Evolutionary conservation across 352 stramenopile species (phyloP), one percentile per base, ranked within the genome.

Genomic region (Globisporangium iwayamae): DNA sequence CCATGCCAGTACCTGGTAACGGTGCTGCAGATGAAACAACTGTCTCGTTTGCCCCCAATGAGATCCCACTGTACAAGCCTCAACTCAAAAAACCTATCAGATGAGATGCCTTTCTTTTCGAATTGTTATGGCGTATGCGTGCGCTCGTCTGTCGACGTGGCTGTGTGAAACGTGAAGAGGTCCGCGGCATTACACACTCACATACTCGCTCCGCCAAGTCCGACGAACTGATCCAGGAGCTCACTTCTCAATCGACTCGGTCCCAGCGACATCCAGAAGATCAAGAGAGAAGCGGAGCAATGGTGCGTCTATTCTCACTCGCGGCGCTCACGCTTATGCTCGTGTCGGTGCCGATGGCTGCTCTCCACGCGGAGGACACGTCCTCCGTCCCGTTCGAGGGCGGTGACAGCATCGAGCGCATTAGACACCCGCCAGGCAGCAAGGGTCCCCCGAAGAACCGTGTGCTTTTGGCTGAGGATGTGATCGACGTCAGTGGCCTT

Each of bases 271-370:
- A 60, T 43, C n/a, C 10, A 28, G 20, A 41, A 36, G 11, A 5
- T 25, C 28, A 38, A 56, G 7, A 55, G 7, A 45, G 38, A 45
- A n/a, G 39, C 39, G 14, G 6, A 30, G 18, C 51, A 2, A 45
- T 56, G 51, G 51, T 56, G 51, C 51, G 18, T 9, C 28, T 43
- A 3, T 43, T 28, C 30, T 20, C 11, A 10, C 32, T 63, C 45
- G 20, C 57, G 20, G n/a, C 36, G 22, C 43, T 63, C 32, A 46
- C 45, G 45, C 45, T 63, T 20, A 22, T 38, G 11, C 45, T 63
- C 30, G 57, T 48, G 11, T 51, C 57, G 32, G 20, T 52, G 7
- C 22, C 46, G 5, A 52, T 41, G n/a, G 20, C 57, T 10, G 22
- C 5, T 43, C 32, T 48, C 13, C 43, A 63, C 55, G 38, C 38